Percentiles rank a stretch among this genome's conserved stretches.
Conservation (phyloP, 495 filamentous ascomycete species). For the Talaromyces thailandensis region DNA sequence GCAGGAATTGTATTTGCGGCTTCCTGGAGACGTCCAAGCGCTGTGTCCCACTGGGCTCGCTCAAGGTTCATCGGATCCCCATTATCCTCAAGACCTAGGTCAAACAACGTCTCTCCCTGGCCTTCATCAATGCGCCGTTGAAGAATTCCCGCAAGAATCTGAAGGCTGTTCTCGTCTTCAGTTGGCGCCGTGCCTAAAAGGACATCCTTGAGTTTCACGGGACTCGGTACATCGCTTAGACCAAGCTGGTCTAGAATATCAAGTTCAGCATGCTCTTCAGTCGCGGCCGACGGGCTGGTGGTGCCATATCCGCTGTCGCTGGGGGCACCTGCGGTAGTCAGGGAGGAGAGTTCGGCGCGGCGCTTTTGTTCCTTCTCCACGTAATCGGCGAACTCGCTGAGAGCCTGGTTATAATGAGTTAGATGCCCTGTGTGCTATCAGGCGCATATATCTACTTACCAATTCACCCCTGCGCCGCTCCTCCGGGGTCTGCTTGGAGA, state of each 20-base stretch:
- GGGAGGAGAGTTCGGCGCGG: slow-evolving; percentile 41
- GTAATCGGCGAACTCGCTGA: slow-evolving; percentile 96
- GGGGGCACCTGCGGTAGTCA: slow-evolving; percentile 21
- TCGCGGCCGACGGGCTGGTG: slow-evolving; percentile 24
- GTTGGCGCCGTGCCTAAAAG: slow-evolving; percentile 51
- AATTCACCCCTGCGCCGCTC: slow-evolving; percentile 82
- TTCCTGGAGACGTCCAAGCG: slow-evolving; percentile 56
- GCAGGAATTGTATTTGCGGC: slow-evolving; percentile 59
- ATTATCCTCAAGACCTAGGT: slow-evolving; percentile 85
- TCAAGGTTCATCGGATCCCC: slow-evolving; percentile 84
- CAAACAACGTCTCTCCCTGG: slow-evolving; percentile 84
- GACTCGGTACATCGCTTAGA: slow-evolving; percentile 65
- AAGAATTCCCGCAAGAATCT: slow-evolving; percentile 51
- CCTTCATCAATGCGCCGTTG: slow-evolving; percentile 69
- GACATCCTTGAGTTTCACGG: slow-evolving; percentile 63
- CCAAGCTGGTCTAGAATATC: slow-evolving; percentile 84
- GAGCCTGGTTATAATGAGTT: slow-evolving; percentile 44
- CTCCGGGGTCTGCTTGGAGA: slow-evolving; percentile 53
- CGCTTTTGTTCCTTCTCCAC: slow-evolving; percentile 88
- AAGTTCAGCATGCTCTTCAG: slow-evolving; percentile 80
- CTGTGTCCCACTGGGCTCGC: slow-evolving; percentile 69
- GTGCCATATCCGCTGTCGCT: slow-evolving; percentile 38
- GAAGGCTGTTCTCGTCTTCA: slow-evolving; percentile 50
- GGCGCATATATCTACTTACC: slow-evolving; percentile 35
- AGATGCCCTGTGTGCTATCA: neutral